Base-by-base conservation (phyloP, 768 basidiomycete species). In the Auricularia heimuer region DNA sequence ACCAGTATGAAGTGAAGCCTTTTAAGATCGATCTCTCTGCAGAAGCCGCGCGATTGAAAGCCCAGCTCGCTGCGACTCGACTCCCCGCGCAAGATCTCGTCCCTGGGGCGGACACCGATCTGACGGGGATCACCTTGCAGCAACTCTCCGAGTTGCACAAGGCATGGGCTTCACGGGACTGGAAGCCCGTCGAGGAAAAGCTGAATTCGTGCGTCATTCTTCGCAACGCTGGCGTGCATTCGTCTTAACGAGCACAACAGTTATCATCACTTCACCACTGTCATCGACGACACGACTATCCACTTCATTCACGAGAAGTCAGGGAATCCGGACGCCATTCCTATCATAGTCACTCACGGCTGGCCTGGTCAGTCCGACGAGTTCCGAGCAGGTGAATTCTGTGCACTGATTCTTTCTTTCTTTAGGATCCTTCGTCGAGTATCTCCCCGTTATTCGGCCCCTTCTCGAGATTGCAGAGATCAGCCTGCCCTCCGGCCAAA, bases 221-320 rank as follows among this genome's bases (percentile, higher is more conserved):
- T 42, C 12, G 39, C 39, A 8, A 42, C 7, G 39, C 39, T 29
- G 29, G 29, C 29, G 29, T 29, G 29, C 29, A 29, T 29, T 29
- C 29, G 29, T 29, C 29, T 29, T 29, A 29, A 29, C 29, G 29
- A 29, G 29, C 29, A 29, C 29, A 14, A 14, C 36, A 66, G 65
- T 12, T 66, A 39, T 33, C 16, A 64, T 39, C 65, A 66, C 58
- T 66, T 37, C 58, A 64, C 35, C 24, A 61, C 60, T 4, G n/a
- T 54, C 33, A 60, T 66, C 36, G 65, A 66, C 34, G 65, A 63
- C n/a, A 45, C 63, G 29, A 54, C 54, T 21, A 44, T 66, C 33
- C 65, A 66, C 36, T 66, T 63, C 63, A 44, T 66, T 3, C 65
- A 66, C 36, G 65, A 51, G 21, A 64, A 64, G 54, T 64, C 63